Base-by-base conservation (phyloP, 192 early-diverging fungal species). In the Podila clonocystis region DNA sequence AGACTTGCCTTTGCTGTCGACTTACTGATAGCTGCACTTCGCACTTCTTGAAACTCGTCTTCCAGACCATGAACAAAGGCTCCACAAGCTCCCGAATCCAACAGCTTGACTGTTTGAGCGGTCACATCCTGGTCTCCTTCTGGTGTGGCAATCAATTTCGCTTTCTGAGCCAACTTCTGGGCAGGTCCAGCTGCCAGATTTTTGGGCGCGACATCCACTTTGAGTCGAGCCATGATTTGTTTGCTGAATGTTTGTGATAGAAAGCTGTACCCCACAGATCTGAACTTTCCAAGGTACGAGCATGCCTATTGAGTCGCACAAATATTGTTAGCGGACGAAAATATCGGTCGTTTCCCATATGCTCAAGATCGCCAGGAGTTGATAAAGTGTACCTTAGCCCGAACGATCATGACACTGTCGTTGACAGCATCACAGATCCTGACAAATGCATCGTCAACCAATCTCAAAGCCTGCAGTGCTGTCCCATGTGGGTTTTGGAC, bases 51-150 rank as follows among this genome's bases (percentile, higher is more conserved):
- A 83, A 91, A 97, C 85, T 98, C 96, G 84, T 99, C 98, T 73
- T 99, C 98, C 36, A 97, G 86, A 4, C 95, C 97, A 78, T 97
- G 96, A 17, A 99, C 91, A 89, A 99, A 99, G 0, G 95, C 95
- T 9, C 98, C 98, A 68, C 91, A 95, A 4, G 94, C 93, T 33
- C 94, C 92, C 0, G 94, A 92, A 65, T 95, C 95, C 45, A 95
- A 72, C 26, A 96, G 70, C 50, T 85, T 82, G 70, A 93, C 87
- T 41, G 93, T 90, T 28, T 92, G 86, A 12, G 91, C 87, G 31
- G 90, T 87, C 0, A 91, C 93, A 70, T 93, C 91, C 50, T 87
- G 74, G 70, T 94, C 92, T 22, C 91, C 93, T 26, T 89, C 85
- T 6, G 91, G 88, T 11, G 86, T 89, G 8, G 92, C 91, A 45